These are phyloP conservation scores for Colletotrichum incanum DNA, from an alignment of 2,329 filamentous ascomycete genomes.

Conservation along the genomic window DNA sequence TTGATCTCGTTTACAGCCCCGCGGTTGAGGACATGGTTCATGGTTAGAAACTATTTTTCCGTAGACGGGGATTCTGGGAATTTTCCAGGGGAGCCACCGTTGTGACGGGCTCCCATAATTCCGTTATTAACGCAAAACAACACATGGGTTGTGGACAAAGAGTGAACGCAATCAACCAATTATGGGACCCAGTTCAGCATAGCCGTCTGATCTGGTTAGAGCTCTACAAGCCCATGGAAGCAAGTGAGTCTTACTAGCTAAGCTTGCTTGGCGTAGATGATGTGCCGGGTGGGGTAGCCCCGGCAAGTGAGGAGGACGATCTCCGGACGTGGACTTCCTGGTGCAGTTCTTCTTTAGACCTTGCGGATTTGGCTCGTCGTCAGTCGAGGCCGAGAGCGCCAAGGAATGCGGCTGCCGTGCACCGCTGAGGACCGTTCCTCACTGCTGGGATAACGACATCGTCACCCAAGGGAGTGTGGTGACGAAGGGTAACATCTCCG, in stretches of 20 bases:
- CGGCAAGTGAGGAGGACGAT: slow-evolving; percentile 11
- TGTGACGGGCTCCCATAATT: slow-evolving; percentile 20
- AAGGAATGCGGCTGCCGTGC: slow-evolving; percentile 15
- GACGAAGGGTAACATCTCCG: slow-evolving; percentile 2
- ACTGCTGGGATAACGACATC: background rate
- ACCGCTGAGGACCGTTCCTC: background rate
- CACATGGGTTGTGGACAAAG: slow-evolving; percentile 7
- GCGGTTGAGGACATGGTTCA: slow-evolving; percentile 9
- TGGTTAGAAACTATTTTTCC: background rate
- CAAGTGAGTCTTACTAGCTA: slow-evolving; percentile 1
- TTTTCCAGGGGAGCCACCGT: slow-evolving; percentile 8
- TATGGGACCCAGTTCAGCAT: background rate
- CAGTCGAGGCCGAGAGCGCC: slow-evolving; percentile 10
- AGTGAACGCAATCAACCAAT: slow-evolving; percentile 6
- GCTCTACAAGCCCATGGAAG: background rate
- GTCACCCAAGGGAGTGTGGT: background rate
- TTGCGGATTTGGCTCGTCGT: slow-evolving; percentile 18
- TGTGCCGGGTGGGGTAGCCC: slow-evolving; percentile 35
- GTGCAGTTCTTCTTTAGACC: background rate
- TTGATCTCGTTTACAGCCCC: slow-evolving; percentile 15
- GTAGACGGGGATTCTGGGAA: background rate
- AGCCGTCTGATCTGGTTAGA: background rate
- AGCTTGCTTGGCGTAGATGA: slow-evolving; percentile 34
- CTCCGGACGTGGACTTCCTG: slow-evolving; percentile 19
- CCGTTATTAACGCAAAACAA: slow-evolving; percentile 29